Conservation (phyloP, 495 filamentous ascomycete genomes). For the Gamarada debralockiae region DNA sequence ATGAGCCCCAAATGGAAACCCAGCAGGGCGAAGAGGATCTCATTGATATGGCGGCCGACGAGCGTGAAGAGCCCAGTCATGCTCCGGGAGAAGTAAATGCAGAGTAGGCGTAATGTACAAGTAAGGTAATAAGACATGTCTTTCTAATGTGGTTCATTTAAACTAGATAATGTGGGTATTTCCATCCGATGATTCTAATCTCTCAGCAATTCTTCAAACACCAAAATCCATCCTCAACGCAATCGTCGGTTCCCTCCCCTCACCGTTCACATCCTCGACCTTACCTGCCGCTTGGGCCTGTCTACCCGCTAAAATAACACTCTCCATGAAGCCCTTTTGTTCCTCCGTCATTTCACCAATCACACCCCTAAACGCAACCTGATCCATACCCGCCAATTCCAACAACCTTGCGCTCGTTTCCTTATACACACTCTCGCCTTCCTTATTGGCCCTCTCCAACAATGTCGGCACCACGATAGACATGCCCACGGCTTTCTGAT, state of each 20-base stretch:
- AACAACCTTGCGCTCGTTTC: conserved; percentile 75
- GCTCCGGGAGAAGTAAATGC: background rate
- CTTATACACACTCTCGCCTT: conserved; percentile 46
- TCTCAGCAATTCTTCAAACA: conserved; percentile 7
- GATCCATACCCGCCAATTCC: conserved; percentile 75
- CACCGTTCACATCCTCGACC: conserved; percentile 34
- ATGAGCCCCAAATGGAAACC: too few relatives aligned
- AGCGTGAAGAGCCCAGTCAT: background rate
- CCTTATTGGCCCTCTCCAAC: conserved; percentile 61
- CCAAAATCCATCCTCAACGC: conserved; percentile 92
- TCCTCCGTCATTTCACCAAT: conserved; percentile 67
- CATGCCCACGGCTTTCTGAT: conserved; percentile 56
- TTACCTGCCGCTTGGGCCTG: conserved; percentile 24
- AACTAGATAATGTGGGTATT: background rate
- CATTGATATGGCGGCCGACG: background rate
- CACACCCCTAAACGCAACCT: conserved; percentile 66
- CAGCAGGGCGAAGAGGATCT: background rate
- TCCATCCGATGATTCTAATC: too few relatives aligned
- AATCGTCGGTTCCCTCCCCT: conserved; percentile 74
- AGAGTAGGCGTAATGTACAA: too few relatives aligned
- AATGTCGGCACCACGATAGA: conserved; percentile 75
- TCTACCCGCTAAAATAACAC: conserved; percentile 64
- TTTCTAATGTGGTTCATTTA: background rate
- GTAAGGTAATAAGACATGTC: background rate
- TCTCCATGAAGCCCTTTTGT: conserved; percentile 77